Evolutionary conservation across 1,139 yeast species (phyloP).

Genomic region (Meyerozyma guilliermondii): DNA sequence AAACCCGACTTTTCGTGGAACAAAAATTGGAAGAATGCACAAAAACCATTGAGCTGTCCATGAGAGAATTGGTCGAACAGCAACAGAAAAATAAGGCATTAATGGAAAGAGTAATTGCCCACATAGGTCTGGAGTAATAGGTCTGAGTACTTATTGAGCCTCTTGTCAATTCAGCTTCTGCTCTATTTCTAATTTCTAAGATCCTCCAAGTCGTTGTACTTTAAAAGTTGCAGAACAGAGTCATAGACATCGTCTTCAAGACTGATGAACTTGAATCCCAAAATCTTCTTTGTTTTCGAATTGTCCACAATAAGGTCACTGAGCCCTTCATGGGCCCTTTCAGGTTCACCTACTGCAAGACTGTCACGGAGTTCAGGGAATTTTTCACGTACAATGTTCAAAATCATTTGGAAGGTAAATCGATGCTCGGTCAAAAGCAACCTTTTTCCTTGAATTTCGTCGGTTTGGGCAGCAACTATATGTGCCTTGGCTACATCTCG

Average conservation of each 20-base stretch:
- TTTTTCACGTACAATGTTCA: not conserved
- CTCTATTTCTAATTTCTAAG: not conserved
- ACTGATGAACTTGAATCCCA: constrained; percentile 9
- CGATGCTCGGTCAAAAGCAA: constrained; percentile 22
- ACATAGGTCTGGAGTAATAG: not conserved
- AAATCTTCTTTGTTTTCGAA: constrained; percentile 5
- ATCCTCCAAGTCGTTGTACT: not conserved
- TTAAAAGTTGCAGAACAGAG: not conserved
- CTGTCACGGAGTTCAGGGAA: not conserved
- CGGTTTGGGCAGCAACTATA: constrained; percentile 1
- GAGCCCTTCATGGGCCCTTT: not conserved
- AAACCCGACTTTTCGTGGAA: not conserved
- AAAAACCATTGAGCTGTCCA: not conserved
- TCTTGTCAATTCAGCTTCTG: not conserved
- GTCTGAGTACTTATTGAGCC: not conserved
- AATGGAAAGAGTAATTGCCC: not conserved
- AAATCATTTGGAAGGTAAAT: constrained; percentile 11
- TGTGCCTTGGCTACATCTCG: constrained; percentile 1
- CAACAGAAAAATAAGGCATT: not conserved
- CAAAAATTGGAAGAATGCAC: not conserved
- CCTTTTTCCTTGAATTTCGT: constrained; percentile 16
- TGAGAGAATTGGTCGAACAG: not conserved
- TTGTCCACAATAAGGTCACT: constrained; percentile 3
- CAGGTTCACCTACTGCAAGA: not conserved
- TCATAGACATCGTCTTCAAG: constrained; percentile 9